Base-by-base conservation (phyloP, 2,329 filamentous ascomycete genomes). In the Penicillium sp. region DNA sequence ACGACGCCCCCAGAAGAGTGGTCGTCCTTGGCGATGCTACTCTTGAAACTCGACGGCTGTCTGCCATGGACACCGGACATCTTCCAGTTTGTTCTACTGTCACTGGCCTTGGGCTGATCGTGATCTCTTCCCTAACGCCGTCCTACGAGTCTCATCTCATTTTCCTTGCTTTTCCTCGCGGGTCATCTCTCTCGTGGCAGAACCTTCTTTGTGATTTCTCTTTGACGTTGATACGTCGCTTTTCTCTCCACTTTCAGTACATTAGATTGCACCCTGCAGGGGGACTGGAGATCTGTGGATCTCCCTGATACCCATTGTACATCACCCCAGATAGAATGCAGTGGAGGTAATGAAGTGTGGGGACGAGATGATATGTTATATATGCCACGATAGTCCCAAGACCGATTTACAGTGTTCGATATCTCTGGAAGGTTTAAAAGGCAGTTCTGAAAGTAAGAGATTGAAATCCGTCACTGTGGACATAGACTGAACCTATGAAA, bases 241-340 rank as follows among this genome's bases (percentile, higher is more conserved):
- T 34, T 29, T 32, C 24, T 41, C 22, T 34, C 46, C 34, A 28
- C 39, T 54, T 57, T 43, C 38, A 55, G 55, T 58, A 59, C 46
- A 59, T 55, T 58, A 55, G 55, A 59, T 55, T 41, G 35, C 40
- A 39, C 45, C 52, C 49, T 56, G 49, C 38, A 39, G 56, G 48
- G 24, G 50, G 51, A 44, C 49, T 51, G 52, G 47, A 51, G 49
- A 42, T 46, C 50, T 46, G 39, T 50, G 51, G 34, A 42, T 54
- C 55, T 54, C 58, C 49, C 42, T 37, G 52, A 56, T 59, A 57
- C 54, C 52, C 52, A 49, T 54, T 59, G 54, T 59, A 59, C 54
- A 59, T 59, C 57, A 58, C 53, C 43, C 47, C 51, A 51, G 49
- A 59, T 59, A 59, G 56, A 59, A 46, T 57, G 54, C 47, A 54